phyloP scores from a whole-genome alignment of 179 eudicot species.

The Beta lomatogona region DNA sequence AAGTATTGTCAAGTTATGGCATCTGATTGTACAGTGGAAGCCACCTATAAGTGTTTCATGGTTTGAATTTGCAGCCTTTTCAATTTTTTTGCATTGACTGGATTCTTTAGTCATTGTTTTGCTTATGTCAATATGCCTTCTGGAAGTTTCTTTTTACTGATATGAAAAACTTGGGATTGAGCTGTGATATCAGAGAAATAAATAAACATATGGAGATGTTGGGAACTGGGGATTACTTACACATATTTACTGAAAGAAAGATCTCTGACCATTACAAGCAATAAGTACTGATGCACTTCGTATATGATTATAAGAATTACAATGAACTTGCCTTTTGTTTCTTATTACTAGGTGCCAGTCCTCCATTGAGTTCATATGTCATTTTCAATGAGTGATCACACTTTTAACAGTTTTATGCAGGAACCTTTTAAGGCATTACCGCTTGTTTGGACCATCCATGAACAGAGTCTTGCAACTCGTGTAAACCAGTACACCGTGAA shows the following conservation, averaged over 20 bases:
- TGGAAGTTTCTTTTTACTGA: not conserved
- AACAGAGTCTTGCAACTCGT: constrained; percentile 51
- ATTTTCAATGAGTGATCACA: constrained; percentile 41
- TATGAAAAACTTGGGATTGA: not conserved
- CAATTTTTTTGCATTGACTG: not conserved
- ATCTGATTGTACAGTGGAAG: not conserved
- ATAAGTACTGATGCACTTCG: not conserved
- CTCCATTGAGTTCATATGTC: constrained; percentile 14
- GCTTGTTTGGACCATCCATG: constrained; percentile 43
- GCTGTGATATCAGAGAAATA: not conserved
- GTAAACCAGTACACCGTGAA: constrained; percentile 48
- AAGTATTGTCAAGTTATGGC: not conserved
- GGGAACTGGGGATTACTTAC: not conserved
- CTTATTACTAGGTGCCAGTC: not conserved
- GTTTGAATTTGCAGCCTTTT: not conserved
- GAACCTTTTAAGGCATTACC: constrained; percentile 42
- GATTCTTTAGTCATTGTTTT: not conserved
- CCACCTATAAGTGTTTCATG: not conserved
- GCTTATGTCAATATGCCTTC: not conserved
- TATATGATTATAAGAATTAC: not conserved
- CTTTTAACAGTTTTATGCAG: constrained; percentile 67
- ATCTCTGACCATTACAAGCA: not conserved
- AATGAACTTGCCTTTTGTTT: not conserved
- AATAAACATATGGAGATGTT: no score
- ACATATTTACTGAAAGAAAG: not conserved